These are phyloP conservation scores for Geum urbanum DNA, from an alignment of 306 rosid genomes.

Conservation along the genomic window DNA sequence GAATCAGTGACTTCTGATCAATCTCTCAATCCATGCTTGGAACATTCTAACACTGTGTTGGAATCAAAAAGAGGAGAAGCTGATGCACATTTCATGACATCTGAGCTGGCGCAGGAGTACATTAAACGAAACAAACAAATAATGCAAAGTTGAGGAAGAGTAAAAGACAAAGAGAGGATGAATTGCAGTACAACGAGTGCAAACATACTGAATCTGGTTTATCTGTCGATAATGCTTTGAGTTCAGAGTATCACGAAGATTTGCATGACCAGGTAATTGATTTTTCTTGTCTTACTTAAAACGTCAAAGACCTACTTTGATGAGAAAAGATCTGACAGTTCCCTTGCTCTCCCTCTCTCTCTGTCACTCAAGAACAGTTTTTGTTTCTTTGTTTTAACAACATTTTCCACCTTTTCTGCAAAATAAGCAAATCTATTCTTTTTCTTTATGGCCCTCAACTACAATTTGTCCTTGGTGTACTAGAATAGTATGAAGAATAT, in stretches of 20 bases:
- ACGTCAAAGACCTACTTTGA: constrained; percentile 3
- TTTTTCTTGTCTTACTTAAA: background rate
- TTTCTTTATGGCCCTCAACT: background rate
- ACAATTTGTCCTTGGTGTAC: background rate
- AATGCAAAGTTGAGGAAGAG: constrained; percentile 18
- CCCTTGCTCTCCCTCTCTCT: background rate
- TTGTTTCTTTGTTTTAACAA: constrained; percentile 1
- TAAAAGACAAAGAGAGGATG: constrained; percentile 27
- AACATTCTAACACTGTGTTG: constrained; percentile 29
- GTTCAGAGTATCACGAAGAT: constrained; percentile 28
- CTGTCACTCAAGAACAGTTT: background rate
- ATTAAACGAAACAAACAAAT: constrained; percentile 19
- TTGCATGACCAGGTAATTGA: constrained; percentile 39
- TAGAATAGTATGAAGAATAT: constrained; percentile 9
- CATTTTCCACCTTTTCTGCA: background rate
- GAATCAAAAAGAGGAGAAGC: constrained; percentile 17
- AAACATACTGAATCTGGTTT: constrained; percentile 21
- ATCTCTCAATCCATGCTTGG: constrained; percentile 17
- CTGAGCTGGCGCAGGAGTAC: constrained; percentile 14
- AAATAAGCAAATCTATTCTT: constrained; percentile 11
- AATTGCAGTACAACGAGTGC: constrained; percentile 27
- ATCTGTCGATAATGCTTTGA: constrained; percentile 6
- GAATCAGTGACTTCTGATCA: constrained; percentile 13
- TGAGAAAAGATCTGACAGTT: constrained; percentile 7
- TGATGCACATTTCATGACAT: background rate